Percentiles rank a stretch among this genome's conserved stretches.
phyloP scores from a whole-genome alignment of 1,284 basidiomycete genomes.

The Vanrija pseudolonga region DNA sequence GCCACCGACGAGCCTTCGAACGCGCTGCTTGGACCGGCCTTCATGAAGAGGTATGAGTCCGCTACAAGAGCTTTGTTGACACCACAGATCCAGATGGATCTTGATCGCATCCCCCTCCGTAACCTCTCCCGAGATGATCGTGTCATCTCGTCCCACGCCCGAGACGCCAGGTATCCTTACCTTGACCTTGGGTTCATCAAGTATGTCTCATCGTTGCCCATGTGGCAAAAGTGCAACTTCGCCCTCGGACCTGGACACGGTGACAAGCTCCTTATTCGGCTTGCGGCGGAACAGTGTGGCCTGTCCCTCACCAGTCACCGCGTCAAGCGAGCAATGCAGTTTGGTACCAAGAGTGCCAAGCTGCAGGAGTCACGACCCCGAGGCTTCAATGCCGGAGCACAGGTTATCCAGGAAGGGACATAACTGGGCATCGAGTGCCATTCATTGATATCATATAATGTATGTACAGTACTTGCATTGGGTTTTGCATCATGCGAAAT shows the following conservation, averaged over 20 bases:
- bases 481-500: conserved; percentile 3
- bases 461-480: background rate
- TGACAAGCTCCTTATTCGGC: conserved; percentile 80
- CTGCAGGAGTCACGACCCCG: conserved; percentile 51
- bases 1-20: conserved; percentile 76
- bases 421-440: background rate
- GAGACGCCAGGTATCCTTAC: conserved; percentile 87
- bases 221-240: conserved; percentile 71
- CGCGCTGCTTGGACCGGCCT: conserved; percentile 66
- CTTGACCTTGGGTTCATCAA: conserved; percentile 72
- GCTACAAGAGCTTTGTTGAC: background rate
- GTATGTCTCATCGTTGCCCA: conserved; percentile 69
- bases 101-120: conserved; percentile 81
- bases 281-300: conserved; percentile 65
- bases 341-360: conserved; percentile 86
- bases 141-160: conserved; percentile 78
- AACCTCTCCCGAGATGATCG: conserved; percentile 94
- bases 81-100: conserved; percentile 78
- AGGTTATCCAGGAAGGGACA: background rate
- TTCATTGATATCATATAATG: conserved; percentile 18
- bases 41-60: conserved; percentile 68
- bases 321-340: conserved; percentile 95
- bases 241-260: conserved; percentile 59
- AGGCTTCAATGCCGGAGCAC: conserved; percentile 6
- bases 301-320: conserved; percentile 63